Evolutionary conservation across 1,284 basidiomycete genomes (phyloP).

Genomic region (Melanopsichium pennsylvanicum): DNA sequence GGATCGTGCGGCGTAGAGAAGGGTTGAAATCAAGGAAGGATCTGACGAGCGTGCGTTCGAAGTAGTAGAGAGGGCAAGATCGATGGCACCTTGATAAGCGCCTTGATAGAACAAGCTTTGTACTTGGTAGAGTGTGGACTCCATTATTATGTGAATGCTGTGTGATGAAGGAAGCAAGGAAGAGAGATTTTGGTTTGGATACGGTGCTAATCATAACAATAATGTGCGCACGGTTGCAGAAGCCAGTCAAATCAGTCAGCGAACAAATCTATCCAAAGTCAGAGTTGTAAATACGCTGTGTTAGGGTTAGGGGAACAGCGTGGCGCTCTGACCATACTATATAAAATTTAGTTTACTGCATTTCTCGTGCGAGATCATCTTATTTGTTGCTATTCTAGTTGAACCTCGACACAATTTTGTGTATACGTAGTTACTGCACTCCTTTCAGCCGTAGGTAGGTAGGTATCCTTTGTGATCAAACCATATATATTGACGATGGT

Average conservation of each 20-base stretch:
- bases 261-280: too few species aligned
- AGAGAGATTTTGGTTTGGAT: not conserved
- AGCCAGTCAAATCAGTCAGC: too few species aligned
- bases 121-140: conserved; percentile 50
- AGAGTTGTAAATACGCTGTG: too few species aligned
- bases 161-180: not conserved
- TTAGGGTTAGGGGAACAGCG: conserved; percentile 2
- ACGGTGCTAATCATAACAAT: too few species aligned
- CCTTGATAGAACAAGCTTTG: conserved; percentile 64
- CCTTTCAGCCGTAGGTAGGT: too few species aligned
- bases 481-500: conserved; percentile 11
- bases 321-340: too few species aligned
- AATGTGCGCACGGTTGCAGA: too few species aligned
- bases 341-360: too few species aligned
- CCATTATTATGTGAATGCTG: conserved; percentile 22
- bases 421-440: too few species aligned
- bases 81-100: conserved; percentile 59
- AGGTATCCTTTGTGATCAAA: too few species aligned
- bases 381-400: too few species aligned
- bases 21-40: conserved; percentile 23
- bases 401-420: too few species aligned
- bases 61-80: conserved; percentile 41
- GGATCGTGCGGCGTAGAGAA: conserved; percentile 61
- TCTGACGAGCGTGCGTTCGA: conserved; percentile 37
- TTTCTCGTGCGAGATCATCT: conserved; percentile 38